Base-by-base conservation (phyloP, 78 protist genomes). In the Chrysochromulina parva region DNA sequence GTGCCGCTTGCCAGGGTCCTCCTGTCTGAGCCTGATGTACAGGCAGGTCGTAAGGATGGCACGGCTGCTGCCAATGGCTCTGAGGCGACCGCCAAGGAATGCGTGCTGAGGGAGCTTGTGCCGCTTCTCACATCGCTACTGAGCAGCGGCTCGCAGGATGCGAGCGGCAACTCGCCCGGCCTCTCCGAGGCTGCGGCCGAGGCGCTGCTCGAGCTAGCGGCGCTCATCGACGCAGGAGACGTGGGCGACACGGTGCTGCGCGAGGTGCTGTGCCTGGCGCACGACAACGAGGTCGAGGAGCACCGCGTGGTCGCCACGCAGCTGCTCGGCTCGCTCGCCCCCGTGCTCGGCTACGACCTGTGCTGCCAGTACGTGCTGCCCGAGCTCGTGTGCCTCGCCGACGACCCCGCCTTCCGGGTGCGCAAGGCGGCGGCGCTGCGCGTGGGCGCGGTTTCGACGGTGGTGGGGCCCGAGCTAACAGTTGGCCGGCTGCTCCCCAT, bases 361-460 rank as follows among this genome's bases (percentile, higher is more conserved):
- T 67, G 71, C 88, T 76, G 55, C 24, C 82, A 48, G 50, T 24
- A 57, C 19, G 93, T 93, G 59, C 48, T 93, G n/a, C 85, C 55
- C 9, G 94, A 93, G 81, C 59, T 93, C 48, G 16, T 16, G 24
- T 20, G 17, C 6, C 88, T 93, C 16, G 17, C 93, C 11, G 85
- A 20, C 67, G 95, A 93, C 87, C 3, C 88, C 50, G 62, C 71
- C 14, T 91, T 93, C 88, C 85, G 90, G 38, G 95, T 93, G 38
- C 90, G 95, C 55, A 92, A 88, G 78, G 60, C 88, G 0, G 94
- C 59, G 0, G 90, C 92, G 48, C 52, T 22, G 48, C 22, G 7
- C 92, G 38, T 93, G 9, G 60, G 55, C 47, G 1, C 19, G 50
- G 4, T 93, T 16, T 52, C n/a, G 48, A 16, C 0, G 47, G 88